Base-by-base conservation (phyloP, 2,329 filamentous ascomycete genomes). In the Monosporascus sp. region DNA sequence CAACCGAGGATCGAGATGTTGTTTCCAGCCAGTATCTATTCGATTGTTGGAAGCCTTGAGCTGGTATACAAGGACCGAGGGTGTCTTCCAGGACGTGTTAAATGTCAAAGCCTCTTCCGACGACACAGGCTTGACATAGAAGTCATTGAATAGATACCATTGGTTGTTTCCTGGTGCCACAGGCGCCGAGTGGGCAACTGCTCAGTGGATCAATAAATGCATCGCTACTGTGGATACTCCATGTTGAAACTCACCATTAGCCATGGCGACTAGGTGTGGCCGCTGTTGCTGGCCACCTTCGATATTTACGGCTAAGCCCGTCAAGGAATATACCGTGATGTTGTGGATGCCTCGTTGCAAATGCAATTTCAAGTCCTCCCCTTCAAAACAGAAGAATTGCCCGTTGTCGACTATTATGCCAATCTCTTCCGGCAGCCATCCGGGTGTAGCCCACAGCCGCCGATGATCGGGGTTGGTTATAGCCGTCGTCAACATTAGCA, bases 71-170 rank as follows among this genome's bases (percentile, higher is more conserved):
- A 99, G 74, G 5, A 97, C 87, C 14, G 90, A 91, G 1, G 94
- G 94, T 49, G 90, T 79, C 74, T 97, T 99, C 94, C 94, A 99
- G 18, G 85, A 81, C 3, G 90, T 84, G 57, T 93, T 92, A 70
- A 97, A 99, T 24, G 87, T 85, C 18, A 97, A 76, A 0, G 93
- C 95, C 67, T 99, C 93, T 56, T 91, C 86, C 27, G 83, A 81
- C 35, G 86, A 83, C 17, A 96, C 83, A 9, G 87, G 85, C 14
- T 89, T 84, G 22, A 99, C 95, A 37, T 96, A 74, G 65, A 99
- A 99, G 71, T 99, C 94, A 62, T 99, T 99, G 75, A 99, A 97
- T 1, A 99, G 73, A 71, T 97, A 90, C 95, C 95, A 99, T 62
- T 87, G 86, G 63, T 83, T 87, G 58, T 84, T 79, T 3, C 74